Percentiles rank a stretch among this genome's conserved stretches.
Evolutionary conservation across 2,329 filamentous ascomycete species (phyloP).

Genomic region (Aspergillus sp.): DNA sequence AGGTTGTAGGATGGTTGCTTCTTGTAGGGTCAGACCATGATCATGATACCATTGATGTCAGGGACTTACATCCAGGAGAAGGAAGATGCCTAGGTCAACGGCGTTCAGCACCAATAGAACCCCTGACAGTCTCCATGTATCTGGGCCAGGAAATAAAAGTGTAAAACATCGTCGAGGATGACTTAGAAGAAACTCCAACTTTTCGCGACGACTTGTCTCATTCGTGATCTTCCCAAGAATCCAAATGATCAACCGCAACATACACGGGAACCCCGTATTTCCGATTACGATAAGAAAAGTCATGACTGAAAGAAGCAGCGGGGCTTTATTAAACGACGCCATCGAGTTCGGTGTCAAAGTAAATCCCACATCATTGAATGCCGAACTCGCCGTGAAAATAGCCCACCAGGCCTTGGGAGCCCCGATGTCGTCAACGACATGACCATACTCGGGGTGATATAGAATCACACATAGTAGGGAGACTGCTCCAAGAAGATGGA

Average conservation of each 20-base stretch:
- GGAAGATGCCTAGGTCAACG: slow-evolving; percentile 78
- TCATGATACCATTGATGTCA: neutral
- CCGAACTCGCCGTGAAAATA: slow-evolving; percentile 75
- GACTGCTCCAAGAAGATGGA: slow-evolving; percentile 65
- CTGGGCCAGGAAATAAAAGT: slow-evolving; percentile 73
- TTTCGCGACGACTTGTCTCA: slow-evolving; percentile 67
- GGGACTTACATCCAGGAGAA: slow-evolving; percentile 70
- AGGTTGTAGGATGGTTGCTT: slow-evolving; percentile 61
- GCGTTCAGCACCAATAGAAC: slow-evolving; percentile 73
- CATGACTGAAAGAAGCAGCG: slow-evolving; percentile 67
- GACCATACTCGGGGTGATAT: slow-evolving; percentile 52
- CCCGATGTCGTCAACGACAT: slow-evolving; percentile 52
- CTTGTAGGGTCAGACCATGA: slow-evolving; percentile 32
- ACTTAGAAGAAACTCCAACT: slow-evolving; percentile 78
- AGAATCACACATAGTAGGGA: slow-evolving; percentile 73
- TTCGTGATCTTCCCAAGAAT: slow-evolving; percentile 60
- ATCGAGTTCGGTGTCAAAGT: slow-evolving; percentile 88
- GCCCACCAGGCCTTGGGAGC: slow-evolving; percentile 73
- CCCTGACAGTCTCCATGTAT: slow-evolving; percentile 89
- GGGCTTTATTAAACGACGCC: slow-evolving; percentile 71
- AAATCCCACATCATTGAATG: slow-evolving; percentile 87
- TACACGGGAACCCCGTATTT: slow-evolving; percentile 87
- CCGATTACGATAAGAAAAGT: slow-evolving; percentile 83
- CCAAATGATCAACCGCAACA: slow-evolving; percentile 91
- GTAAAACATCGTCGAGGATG: slow-evolving; percentile 94